These are phyloP conservation scores for Podila verticillata DNA, from an alignment of 192 early-diverging fungal species.

Conservation along the genomic window DNA sequence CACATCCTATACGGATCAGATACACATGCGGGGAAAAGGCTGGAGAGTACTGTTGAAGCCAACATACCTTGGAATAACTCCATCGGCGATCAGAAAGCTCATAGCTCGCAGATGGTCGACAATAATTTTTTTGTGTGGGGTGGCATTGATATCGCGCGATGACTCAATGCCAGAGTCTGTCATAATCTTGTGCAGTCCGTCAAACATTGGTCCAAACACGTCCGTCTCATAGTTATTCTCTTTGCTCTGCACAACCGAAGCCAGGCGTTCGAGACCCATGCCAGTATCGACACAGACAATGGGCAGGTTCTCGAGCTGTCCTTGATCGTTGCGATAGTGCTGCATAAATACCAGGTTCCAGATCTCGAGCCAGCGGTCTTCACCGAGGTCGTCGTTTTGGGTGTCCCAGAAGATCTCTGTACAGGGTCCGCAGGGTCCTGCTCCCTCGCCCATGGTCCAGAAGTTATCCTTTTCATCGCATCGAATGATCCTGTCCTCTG, in stretches of 20 bases:
- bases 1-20: neutral
- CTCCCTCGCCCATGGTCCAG: conserved; percentile 73
- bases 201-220: conserved; percentile 55
- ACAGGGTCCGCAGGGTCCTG: conserved; percentile 70
- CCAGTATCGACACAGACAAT: conserved; percentile 70
- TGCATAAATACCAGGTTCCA: conserved; percentile 75
- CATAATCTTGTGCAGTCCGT: conserved; percentile 52
- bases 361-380: conserved; percentile 67
- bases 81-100: conserved; percentile 66
- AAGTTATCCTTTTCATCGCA: conserved; percentile 66
- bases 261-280: conserved; percentile 68
- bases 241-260: conserved; percentile 60
- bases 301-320: conserved; percentile 55
- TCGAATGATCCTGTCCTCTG: conserved; percentile 59
- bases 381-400: conserved; percentile 42
- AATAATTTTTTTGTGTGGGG: conserved; percentile 64
- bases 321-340: conserved; percentile 58
- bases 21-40: too few species aligned
- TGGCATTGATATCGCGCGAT: conserved; percentile 41
- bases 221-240: conserved; percentile 66
- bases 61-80: conserved; percentile 62
- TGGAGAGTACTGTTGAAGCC: neutral
- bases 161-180: conserved; percentile 40
- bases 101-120: conserved; percentile 66
- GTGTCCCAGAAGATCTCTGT: conserved; percentile 76